phyloP scores from a whole-genome alignment of 2,329 filamentous ascomycete genomes.

The Tolypocladium endophyticum region DNA sequence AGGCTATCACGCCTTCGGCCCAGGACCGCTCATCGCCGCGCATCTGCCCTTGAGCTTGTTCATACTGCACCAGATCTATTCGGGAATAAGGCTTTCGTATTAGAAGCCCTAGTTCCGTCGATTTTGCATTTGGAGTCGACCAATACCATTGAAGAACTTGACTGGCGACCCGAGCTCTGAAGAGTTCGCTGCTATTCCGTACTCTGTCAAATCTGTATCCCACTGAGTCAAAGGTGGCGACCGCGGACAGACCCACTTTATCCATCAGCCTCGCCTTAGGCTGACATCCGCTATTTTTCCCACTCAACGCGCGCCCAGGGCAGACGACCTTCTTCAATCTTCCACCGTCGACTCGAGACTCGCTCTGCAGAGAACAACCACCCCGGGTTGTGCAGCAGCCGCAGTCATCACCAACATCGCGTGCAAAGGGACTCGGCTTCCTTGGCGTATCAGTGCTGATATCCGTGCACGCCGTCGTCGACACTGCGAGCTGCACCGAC shows the following conservation, averaged over 20 bases:
- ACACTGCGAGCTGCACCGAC: background rate
- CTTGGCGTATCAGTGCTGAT: background rate
- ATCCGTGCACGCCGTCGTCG: background rate
- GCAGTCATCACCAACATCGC: background rate
- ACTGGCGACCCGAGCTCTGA: background rate
- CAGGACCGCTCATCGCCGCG: too few species aligned
- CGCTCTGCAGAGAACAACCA: background rate
- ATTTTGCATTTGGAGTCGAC: too few species aligned
- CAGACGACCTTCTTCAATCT: background rate
- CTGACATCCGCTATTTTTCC: background rate
- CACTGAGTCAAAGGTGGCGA: background rate
- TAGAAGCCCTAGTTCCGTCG: too few species aligned
- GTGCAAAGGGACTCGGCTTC: background rate
- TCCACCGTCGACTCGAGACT: background rate
- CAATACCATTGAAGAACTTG: background rate
- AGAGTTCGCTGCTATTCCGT: too few species aligned
- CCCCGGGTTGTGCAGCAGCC: background rate
- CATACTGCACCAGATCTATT: too few species aligned
- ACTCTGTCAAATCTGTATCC: too few species aligned
- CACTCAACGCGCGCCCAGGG: background rate
- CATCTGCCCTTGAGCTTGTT: too few species aligned
- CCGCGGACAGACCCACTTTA: background rate
- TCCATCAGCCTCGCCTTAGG: background rate
- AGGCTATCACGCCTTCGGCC: too few species aligned
- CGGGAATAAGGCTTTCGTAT: too few species aligned